These are phyloP conservation scores for Tolypocladium ovalisporum DNA, from an alignment of 2,329 filamentous ascomycete species.

Conservation along the genomic window DNA sequence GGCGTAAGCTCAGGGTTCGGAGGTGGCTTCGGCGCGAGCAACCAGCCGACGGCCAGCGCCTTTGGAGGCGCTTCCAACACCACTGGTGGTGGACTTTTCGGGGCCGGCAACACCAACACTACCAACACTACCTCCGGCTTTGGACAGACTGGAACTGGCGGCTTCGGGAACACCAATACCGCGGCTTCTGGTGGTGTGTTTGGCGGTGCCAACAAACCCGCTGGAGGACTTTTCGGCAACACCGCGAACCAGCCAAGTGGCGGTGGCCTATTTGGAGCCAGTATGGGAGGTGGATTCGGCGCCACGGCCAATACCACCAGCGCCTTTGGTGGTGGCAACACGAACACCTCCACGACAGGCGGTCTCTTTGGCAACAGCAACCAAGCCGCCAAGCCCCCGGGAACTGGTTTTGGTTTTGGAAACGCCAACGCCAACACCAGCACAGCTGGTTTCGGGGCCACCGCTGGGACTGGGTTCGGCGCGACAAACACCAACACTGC, in stretches of 20 bases:
- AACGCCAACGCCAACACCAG: slow-evolving; percentile 23
- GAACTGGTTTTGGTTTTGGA: slow-evolving; percentile 28
- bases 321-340: slow-evolving; percentile 19
- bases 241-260: slow-evolving; percentile 9
- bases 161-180: slow-evolving; percentile 28
- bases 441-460: slow-evolving; percentile 13
- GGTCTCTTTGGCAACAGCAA: slow-evolving; percentile 30
- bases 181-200: slow-evolving; percentile 26
- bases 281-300: slow-evolving; percentile 26
- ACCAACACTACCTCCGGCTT: slow-evolving; percentile 15
- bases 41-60: slow-evolving; percentile 20
- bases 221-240: slow-evolving; percentile 14
- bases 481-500: slow-evolving; percentile 10
- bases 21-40: slow-evolving; percentile 37
- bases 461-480: slow-evolving; percentile 23
- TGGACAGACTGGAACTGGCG: slow-evolving; percentile 14
- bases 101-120: slow-evolving; percentile 14
- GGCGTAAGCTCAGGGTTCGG: slow-evolving; percentile 48
- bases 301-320: slow-evolving; percentile 14
- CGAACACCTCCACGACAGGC: slow-evolving; percentile 17
- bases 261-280: slow-evolving; percentile 15
- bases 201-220: slow-evolving; percentile 14
- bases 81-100: slow-evolving; percentile 26
- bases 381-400: slow-evolving; percentile 24
- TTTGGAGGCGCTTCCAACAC: slow-evolving; percentile 31